phyloP scores from a whole-genome alignment of 2,329 filamentous ascomycete genomes.

The Talaromyces funiculosus region DNA sequence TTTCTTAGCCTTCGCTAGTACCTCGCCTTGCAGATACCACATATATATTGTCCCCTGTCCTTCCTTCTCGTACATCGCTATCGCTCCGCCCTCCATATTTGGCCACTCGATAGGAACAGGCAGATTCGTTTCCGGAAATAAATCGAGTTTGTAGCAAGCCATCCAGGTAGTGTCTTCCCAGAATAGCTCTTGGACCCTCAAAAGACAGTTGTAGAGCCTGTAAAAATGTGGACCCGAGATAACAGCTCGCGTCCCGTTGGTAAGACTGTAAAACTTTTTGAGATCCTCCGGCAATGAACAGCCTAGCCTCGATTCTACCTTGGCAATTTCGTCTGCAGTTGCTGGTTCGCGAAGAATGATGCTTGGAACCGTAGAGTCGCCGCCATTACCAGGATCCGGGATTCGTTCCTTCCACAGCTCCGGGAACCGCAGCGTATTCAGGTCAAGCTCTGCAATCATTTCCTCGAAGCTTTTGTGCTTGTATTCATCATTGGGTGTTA shows the following conservation, averaged over 20 bases:
- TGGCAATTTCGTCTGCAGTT: neutral
- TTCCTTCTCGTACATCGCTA: slow-evolving; percentile 8
- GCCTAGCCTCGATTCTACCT: neutral
- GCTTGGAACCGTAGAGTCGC: neutral
- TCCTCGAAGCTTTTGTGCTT: neutral
- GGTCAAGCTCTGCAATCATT: slow-evolving; percentile 4
- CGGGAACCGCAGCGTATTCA: neutral
- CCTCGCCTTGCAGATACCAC: neutral
- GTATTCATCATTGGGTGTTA: neutral
- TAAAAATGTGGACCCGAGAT: neutral
- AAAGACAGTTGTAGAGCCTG: neutral
- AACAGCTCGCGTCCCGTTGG: slow-evolving; percentile 5
- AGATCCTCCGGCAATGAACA: slow-evolving; percentile 5
- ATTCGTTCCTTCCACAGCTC: neutral
- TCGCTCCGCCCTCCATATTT: neutral
- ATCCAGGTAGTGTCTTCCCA: slow-evolving; percentile 2
- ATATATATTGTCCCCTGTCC: slow-evolving; percentile 4
- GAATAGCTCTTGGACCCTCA: neutral
- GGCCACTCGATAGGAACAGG: neutral
- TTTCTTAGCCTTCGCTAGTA: neutral
- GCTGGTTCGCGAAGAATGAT: slow-evolving; percentile 8
- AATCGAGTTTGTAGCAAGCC: neutral
- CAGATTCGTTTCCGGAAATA: neutral
- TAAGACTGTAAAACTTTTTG: slow-evolving; percentile 5
- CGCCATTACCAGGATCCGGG: neutral